A percentile compares a stretch with the other conserved stretches of the same genome.
Conservation (phyloP, 495 filamentous ascomycete species). For the Chaetomium fimeti region DNA sequence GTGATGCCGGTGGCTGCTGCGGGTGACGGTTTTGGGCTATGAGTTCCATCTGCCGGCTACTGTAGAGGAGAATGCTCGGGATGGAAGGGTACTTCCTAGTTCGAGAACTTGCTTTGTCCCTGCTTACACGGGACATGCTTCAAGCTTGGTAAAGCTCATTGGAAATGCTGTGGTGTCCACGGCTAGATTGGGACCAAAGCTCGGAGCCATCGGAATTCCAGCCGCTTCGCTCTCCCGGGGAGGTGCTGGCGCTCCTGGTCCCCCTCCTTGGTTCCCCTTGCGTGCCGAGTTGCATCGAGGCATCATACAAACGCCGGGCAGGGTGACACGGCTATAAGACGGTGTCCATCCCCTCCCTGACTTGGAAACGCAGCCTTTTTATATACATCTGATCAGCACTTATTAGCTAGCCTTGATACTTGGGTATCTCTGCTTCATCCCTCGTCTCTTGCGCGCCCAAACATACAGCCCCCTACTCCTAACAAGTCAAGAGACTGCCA, state of each 20-base stretch:
- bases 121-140: neutral
- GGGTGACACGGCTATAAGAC: constrained; percentile 16
- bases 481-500: neutral
- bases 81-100: neutral
- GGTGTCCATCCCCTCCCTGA: neutral
- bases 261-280: constrained; percentile 8
- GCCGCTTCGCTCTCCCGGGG: constrained; percentile 5
- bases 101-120: neutral
- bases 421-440: neutral
- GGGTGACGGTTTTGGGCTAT: neutral
- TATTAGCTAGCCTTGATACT: neutral
- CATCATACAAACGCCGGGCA: neutral
- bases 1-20: too few species aligned
- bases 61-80: neutral
- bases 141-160: neutral
- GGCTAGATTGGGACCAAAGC: too few species aligned
- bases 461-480: neutral
- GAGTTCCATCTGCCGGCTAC: neutral
- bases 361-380: neutral
- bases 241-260: neutral
- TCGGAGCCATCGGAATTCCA: constrained; percentile 8
- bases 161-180: too few species aligned
- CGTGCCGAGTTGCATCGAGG: constrained; percentile 2
- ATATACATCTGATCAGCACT: neutral
- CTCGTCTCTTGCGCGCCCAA: neutral